A percentile compares a stretch with the other conserved stretches of the same genome.
These are phyloP conservation scores for Diaporthe citri DNA, from an alignment of 2,329 filamentous ascomycete genomes.

Conservation along the genomic window DNA sequence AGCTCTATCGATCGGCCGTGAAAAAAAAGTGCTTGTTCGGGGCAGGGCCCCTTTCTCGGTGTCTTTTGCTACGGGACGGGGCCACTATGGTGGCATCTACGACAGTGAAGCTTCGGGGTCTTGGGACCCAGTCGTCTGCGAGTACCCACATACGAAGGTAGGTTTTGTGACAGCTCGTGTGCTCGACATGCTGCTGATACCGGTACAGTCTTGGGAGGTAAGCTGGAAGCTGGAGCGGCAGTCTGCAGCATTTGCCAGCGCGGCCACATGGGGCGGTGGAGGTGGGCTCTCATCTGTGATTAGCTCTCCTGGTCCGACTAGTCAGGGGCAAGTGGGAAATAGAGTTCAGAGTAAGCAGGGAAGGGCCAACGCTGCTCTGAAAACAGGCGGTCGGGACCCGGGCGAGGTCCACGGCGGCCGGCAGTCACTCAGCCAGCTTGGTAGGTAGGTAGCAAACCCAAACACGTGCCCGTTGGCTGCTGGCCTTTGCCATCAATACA, in stretches of 20 bases:
- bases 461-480: neutral
- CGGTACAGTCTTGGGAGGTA: constrained; percentile 3
- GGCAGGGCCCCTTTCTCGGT: neutral
- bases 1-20: neutral
- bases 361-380: neutral
- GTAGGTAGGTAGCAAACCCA: neutral
- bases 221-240: neutral
- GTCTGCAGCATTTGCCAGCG: neutral
- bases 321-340: constrained; percentile 26
- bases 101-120: neutral
- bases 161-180: constrained; percentile 1
- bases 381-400: constrained; percentile 14
- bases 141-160: neutral
- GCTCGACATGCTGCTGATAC: neutral
- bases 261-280: neutral
- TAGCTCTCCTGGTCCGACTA: neutral
- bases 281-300: neutral
- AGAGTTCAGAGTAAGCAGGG: constrained; percentile 17
- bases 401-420: neutral
- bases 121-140: neutral
- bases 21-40: neutral
- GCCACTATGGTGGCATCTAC: neutral
- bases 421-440: neutral
- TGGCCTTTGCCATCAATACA: neutral
- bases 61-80: neutral